Conservation (phyloP, 2,329 filamentous ascomycete genomes). For the Aspergillus novofumigatus region DNA sequence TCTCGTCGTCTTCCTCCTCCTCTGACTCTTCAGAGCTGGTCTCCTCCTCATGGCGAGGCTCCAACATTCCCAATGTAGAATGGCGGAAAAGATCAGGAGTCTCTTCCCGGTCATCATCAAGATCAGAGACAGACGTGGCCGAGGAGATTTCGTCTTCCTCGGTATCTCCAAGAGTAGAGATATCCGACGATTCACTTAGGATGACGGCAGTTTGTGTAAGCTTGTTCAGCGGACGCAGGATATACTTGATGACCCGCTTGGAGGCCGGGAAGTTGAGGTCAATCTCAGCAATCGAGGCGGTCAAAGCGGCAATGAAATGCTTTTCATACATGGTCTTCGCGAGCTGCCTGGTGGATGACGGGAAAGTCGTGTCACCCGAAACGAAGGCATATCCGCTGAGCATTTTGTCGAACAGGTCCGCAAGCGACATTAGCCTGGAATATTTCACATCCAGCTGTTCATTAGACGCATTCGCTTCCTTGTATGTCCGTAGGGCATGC, state of each 20-base stretch:
- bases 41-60: slow-evolving; percentile 74
- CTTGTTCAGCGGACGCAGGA: slow-evolving; percentile 81
- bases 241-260: slow-evolving; percentile 93
- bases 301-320: slow-evolving; percentile 84
- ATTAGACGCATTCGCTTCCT: slow-evolving; percentile 72
- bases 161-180: slow-evolving; percentile 63
- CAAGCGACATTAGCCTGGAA: slow-evolving; percentile 77
- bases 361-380: slow-evolving; percentile 44
- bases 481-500: slow-evolving; percentile 86
- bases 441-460: slow-evolving; percentile 85
- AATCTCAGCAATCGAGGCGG: slow-evolving; percentile 87
- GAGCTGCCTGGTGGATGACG: slow-evolving; percentile 71
- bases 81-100: slow-evolving; percentile 97
- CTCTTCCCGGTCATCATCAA: slow-evolving; percentile 83
- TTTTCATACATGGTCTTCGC: slow-evolving; percentile 98
- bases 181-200: slow-evolving; percentile 75
- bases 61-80: slow-evolving; percentile 90
- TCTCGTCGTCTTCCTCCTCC: slow-evolving; percentile 80
- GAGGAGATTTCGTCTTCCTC: slow-evolving; percentile 86
- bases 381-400: slow-evolving; percentile 73
- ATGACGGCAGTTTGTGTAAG: slow-evolving; percentile 83
- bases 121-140: slow-evolving; percentile 81
- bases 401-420: slow-evolving; percentile 90
- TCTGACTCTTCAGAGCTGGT: slow-evolving; percentile 67
- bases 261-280: slow-evolving; percentile 92